Percentiles rank a stretch among this genome's conserved stretches.
phyloP scores from a whole-genome alignment of 163 green algal species.

The Chlorella variabilis region DNA sequence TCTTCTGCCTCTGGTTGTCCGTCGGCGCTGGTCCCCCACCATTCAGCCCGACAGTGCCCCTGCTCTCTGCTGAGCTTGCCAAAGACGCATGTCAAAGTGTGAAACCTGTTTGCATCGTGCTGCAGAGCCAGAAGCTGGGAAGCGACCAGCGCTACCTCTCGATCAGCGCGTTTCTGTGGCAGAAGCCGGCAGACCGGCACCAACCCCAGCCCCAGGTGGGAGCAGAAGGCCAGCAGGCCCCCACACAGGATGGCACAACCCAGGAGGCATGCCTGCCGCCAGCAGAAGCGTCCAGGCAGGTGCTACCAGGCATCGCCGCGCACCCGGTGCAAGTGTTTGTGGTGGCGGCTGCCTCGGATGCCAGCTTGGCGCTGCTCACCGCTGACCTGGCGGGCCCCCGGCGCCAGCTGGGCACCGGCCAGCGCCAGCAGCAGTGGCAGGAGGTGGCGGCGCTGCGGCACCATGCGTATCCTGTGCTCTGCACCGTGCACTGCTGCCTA shows the following conservation, averaged over 20 bases:
- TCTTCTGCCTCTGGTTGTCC: too few species aligned
- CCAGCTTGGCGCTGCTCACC: constrained; percentile 35
- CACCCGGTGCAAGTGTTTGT: constrained; percentile 28
- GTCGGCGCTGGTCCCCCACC: too few species aligned
- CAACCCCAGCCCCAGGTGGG: background rate
- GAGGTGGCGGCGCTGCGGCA: constrained; percentile 34
- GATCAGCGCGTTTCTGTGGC: constrained; percentile 22
- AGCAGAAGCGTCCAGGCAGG: background rate
- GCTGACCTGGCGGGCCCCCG: constrained; percentile 1
- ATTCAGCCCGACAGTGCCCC: too few species aligned
- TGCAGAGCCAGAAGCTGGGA: constrained; percentile 18
- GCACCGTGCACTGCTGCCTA: constrained; percentile 35
- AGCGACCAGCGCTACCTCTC: constrained; percentile 41
- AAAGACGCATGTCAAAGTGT: too few species aligned
- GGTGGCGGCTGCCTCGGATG: constrained; percentile 38
- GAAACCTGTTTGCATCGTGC: background rate
- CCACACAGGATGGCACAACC: too few species aligned
- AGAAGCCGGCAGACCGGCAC: background rate
- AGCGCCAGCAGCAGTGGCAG: constrained; percentile 27
- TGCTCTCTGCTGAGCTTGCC: too few species aligned
- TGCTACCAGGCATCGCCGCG: too few species aligned
- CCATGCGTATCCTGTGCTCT: constrained; percentile 51
- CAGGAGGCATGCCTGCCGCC: too few species aligned
- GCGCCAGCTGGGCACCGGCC: constrained; percentile 10
- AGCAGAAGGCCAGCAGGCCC: background rate